These are phyloP conservation scores for Pterocarpus santalinus DNA, from an alignment of 306 rosid species.

Conservation along the genomic window DNA sequence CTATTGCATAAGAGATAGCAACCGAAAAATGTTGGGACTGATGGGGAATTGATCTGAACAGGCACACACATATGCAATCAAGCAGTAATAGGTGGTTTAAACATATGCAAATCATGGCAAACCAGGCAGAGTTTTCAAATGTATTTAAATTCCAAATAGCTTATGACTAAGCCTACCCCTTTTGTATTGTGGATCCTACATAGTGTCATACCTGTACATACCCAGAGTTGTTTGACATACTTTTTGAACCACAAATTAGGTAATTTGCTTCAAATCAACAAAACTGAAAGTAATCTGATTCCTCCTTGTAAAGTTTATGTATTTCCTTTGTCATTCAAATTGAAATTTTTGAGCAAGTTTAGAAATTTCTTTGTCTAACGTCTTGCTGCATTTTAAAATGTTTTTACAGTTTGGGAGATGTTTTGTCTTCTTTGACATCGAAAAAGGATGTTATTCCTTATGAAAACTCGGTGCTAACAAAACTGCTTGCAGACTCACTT, in stretches of 20 bases:
- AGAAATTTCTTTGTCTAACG: conserved; percentile 10
- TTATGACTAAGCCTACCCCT: not conserved
- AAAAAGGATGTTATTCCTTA: conserved; percentile 57
- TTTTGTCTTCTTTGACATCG: conserved; percentile 61
- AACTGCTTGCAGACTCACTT: conserved; percentile 59
- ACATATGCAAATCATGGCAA: not conserved
- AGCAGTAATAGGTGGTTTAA: conserved; percentile 1
- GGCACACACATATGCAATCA: not conserved
- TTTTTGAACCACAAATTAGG: conserved; percentile 26
- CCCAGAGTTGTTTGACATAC: not conserved
- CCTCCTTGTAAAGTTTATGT: conserved; percentile 4
- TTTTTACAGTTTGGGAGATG: conserved; percentile 63
- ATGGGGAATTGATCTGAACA: not conserved
- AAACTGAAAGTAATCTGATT: not conserved
- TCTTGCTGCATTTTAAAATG: conserved; percentile 34
- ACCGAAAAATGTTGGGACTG: not conserved
- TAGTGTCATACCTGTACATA: not conserved
- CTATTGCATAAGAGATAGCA: conserved; percentile 3
- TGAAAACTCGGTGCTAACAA: conserved; percentile 57
- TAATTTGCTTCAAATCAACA: conserved; percentile 1
- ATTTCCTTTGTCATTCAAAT: not conserved
- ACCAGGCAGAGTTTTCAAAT: conserved; percentile 9
- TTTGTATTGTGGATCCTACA: not conserved
- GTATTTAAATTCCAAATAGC: not conserved
- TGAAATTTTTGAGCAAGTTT: conserved; percentile 13